These are phyloP conservation scores for Mycena belliarum DNA, from an alignment of 768 basidiomycete genomes.

Conservation along the genomic window DNA sequence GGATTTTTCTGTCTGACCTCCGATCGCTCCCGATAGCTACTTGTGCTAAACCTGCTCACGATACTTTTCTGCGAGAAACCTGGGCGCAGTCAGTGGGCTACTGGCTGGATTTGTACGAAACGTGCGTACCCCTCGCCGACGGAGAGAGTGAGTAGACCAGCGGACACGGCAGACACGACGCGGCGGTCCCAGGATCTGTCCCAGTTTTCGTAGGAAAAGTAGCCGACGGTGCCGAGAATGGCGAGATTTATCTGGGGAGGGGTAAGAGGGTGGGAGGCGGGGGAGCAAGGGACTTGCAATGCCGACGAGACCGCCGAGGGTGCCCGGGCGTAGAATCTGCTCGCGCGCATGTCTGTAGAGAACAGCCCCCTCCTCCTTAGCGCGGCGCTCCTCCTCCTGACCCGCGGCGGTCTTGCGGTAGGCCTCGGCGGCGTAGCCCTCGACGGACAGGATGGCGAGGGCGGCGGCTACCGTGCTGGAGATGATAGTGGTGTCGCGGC, in stretches of 20 bases:
- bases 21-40: too few relatives aligned
- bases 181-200: conserved; percentile 68
- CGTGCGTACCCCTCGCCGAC: conserved; percentile 71
- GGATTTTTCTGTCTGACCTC: too few relatives aligned
- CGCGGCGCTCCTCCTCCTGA: conserved; percentile 56
- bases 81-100: neutral
- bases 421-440: conserved; percentile 65
- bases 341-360: conserved; percentile 58
- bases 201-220: conserved; percentile 67
- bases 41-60: too few relatives aligned
- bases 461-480: conserved; percentile 55
- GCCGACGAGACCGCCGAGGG: conserved; percentile 66
- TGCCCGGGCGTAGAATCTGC: conserved; percentile 60
- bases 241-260: conserved; percentile 56
- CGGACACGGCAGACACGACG: conserved; percentile 54
- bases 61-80: conserved; percentile 25
- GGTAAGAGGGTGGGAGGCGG: neutral
- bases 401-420: conserved; percentile 61
- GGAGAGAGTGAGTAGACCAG: conserved; percentile 61
- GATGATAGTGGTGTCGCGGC: conserved; percentile 55
- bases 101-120: too few relatives aligned
- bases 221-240: conserved; percentile 63
- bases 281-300: conserved; percentile 43
- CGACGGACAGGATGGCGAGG: conserved; percentile 55
- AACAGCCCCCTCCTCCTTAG: conserved; percentile 54